Evolutionary conservation across 768 basidiomycete genomes (phyloP), one percentile per base, ranked within the genome.

Genomic region (Mrakia hoshinonis): DNA sequence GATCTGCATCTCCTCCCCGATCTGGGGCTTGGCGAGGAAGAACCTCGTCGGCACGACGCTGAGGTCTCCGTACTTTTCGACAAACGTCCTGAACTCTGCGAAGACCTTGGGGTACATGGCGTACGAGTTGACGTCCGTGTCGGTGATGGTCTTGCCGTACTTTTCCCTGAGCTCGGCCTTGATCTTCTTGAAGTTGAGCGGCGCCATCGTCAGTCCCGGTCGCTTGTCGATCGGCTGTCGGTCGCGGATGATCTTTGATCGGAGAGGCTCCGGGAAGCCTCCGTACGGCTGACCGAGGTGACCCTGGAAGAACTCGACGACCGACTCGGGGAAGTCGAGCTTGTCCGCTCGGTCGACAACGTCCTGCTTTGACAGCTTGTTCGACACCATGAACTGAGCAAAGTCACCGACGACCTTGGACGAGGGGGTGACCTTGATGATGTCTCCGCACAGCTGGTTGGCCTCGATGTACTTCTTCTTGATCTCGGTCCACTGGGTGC

Each of bases 61-160:
- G 66, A 94, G 83, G 80, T 96, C 92, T 46, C 94, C 96, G 79
- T 89, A 98, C 82, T 91, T 95, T 83, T 91, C 90, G 73, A 94
- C 84, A 83, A 97, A 99, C 74, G 87, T 85, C 79, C 92, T 90
- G 79, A 89, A 97, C 80, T 99, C 95, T 79, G 98, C 96, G 79
- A 97, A 98, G 72, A 95, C 92, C 87, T 96, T 95, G 52, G 95
- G 93, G 79, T 97, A 99, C 94, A 99, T 97, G 79, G 90, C 90
- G 83, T 92, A 96, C 65, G 91, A 93, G 48, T 88, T 87, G 58
- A 98, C 94, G 80, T 99, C 96, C 63, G 84, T 83, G 79, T 95
- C 92, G 12, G 90, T 89, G 78, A 99, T 94, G 78, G 92, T 89
- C 80, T 90, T 91, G 68, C 96, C 96, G 80, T 90, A 98, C 81